phyloP scores from a whole-genome alignment of 2,329 filamentous ascomycete species.

The Talaromyces sp. region DNA sequence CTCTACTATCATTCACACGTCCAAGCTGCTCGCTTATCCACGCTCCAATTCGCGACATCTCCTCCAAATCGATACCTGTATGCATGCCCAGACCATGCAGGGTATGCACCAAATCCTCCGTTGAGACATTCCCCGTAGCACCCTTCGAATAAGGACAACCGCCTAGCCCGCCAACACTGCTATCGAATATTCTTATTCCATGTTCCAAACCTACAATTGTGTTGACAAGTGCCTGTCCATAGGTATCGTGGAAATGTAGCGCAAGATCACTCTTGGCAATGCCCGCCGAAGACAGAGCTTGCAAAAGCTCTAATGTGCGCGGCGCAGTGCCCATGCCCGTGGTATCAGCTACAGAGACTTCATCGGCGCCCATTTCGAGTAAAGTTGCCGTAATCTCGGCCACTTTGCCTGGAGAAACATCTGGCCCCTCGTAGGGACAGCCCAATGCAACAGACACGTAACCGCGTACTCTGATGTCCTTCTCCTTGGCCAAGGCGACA shows the following conservation, averaged over 20 bases:
- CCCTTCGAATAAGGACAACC: conserved; percentile 64
- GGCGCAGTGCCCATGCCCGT: conserved; percentile 66
- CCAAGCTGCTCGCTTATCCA: conserved; percentile 56
- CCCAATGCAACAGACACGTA: conserved; percentile 64
- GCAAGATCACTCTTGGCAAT: conserved; percentile 58
- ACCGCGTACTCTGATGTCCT: conserved; percentile 57
- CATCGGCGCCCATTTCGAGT: conserved; percentile 62
- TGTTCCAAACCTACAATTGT: conserved; percentile 60
- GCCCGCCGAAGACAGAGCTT: conserved; percentile 57
- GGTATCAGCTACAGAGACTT: conserved; percentile 63
- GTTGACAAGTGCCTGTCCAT: conserved; percentile 62
- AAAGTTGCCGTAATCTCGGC: conserved; percentile 59
- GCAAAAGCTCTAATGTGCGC: conserved; percentile 55
- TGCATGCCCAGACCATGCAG: conserved; percentile 58
- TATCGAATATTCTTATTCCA: conserved; percentile 61
- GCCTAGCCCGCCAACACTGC: conserved; percentile 60
- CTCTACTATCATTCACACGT: conserved; percentile 51
- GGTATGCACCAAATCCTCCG: conserved; percentile 60
- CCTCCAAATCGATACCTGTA: conserved; percentile 56
- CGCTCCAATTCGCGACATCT: conserved; percentile 53
- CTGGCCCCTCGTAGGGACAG: conserved; percentile 63
- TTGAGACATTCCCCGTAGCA: conserved; percentile 63
- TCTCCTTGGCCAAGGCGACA: conserved; percentile 53
- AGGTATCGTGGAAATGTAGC: conserved; percentile 65
- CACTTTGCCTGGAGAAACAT: conserved; percentile 57